Evolutionary conservation across 1,284 basidiomycete genomes (phyloP).

Genomic region (Schizopora paradoxa): DNA sequence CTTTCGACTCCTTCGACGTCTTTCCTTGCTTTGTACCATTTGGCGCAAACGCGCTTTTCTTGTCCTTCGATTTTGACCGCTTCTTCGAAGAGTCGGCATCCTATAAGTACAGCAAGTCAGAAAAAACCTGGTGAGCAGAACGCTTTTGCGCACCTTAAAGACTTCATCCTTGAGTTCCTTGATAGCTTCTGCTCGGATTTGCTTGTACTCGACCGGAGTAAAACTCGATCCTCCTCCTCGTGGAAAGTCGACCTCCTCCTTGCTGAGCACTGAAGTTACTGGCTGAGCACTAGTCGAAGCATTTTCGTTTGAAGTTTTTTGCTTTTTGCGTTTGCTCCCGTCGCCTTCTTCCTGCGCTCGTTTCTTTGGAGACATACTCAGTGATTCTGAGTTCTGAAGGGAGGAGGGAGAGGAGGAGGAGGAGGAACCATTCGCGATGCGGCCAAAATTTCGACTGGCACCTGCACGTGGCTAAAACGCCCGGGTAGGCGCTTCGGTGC

Average conservation of each 20-base stretch:
- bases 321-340: conserved; percentile 13
- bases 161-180: conserved; percentile 81
- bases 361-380: too few species aligned
- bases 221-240: conserved; percentile 82
- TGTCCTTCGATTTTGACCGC: conserved; percentile 27
- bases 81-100: conserved; percentile 24
- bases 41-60: conserved; percentile 10
- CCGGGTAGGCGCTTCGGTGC: too few species aligned
- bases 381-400: too few species aligned
- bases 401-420: too few species aligned
- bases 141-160: conserved; percentile 44
- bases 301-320: conserved; percentile 4
- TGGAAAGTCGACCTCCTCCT: conserved; percentile 90
- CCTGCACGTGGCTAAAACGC: too few species aligned
- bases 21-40: conserved; percentile 13
- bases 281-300: conserved; percentile 4
- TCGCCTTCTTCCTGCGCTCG: too few species aligned
- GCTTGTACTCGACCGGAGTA: conserved; percentile 89
- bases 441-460: too few species aligned
- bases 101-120: conserved; percentile 15
- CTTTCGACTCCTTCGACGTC: conserved; percentile 21
- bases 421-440: too few species aligned
- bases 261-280: conserved; percentile 37
- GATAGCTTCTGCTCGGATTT: conserved; percentile 77
- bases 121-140: conserved; percentile 1